phyloP scores from a whole-genome alignment of 805 yeast genomes.

The Candida easanensis region DNA sequence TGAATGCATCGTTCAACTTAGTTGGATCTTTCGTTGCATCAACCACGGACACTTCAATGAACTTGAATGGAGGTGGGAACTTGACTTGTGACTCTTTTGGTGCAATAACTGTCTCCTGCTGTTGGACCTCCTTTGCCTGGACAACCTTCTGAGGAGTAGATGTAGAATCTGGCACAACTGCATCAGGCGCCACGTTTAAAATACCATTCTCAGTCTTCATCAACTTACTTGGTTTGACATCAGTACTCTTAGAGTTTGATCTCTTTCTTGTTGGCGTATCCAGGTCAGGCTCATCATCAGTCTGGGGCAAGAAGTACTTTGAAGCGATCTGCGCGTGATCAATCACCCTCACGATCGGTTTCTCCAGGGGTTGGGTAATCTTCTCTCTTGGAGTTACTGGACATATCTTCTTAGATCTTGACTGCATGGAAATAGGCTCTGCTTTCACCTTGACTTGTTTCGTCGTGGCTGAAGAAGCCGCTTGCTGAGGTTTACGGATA shows the following conservation, averaged over 20 bases:
- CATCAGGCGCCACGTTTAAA: not conserved
- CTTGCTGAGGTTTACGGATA: not conserved
- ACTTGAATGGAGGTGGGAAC: slow-evolving; percentile 16
- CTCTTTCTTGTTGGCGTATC: slow-evolving; percentile 21
- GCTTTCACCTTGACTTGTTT: slow-evolving; percentile 22
- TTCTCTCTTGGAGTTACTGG: slow-evolving; percentile 22
- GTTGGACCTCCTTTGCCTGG: not conserved
- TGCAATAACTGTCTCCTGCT: not conserved
- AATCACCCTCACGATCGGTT: slow-evolving; percentile 7
- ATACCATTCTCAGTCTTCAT: not conserved
- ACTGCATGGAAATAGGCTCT: slow-evolving; percentile 11
- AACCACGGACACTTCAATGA: slow-evolving; percentile 7
- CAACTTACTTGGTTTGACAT: slow-evolving; percentile 4
- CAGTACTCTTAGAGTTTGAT: slow-evolving; percentile 1
- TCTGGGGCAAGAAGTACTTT: slow-evolving; percentile 21
- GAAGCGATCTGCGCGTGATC: slow-evolving; percentile 19
- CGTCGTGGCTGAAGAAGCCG: not conserved
- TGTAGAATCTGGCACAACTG: slow-evolving; percentile 4
- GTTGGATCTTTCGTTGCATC: slow-evolving; percentile 6
- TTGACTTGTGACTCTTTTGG: not conserved
- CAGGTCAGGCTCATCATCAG: slow-evolving; percentile 3
- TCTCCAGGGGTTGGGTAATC: slow-evolving; percentile 9
- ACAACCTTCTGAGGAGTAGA: slow-evolving; percentile 7
- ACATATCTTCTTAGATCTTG: not conserved
- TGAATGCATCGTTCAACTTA: slow-evolving; percentile 18